These are phyloP conservation scores for Lagerstroemia speciosa DNA, from an alignment of 345 rosid species.

Conservation along the genomic window DNA sequence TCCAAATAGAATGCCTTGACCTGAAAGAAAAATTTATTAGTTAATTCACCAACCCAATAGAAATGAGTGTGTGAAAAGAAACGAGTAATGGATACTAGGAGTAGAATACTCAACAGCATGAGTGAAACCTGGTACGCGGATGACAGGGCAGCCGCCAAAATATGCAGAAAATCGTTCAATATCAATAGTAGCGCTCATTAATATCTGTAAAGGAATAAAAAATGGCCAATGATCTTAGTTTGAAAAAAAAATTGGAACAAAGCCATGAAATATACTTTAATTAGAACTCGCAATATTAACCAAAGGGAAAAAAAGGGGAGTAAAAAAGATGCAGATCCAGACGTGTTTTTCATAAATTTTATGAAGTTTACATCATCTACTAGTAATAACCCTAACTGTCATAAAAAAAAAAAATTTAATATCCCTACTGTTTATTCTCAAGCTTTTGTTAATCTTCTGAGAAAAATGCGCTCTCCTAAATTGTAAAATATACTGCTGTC, in stretches of 20 bases:
- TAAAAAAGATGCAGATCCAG: no score
- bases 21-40: constrained; percentile 31
- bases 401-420: no score
- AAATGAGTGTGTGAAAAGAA: not conserved
- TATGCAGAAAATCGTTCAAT: constrained; percentile 80
- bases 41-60: not conserved
- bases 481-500: not conserved
- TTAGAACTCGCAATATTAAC: not conserved
- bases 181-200: constrained; percentile 97
- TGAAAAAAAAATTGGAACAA: constrained; percentile 2
- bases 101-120: constrained; percentile 42
- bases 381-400: no score
- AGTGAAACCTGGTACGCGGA: constrained; percentile 87
- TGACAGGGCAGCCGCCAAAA: constrained; percentile 93
- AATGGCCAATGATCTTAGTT: constrained; percentile 1
- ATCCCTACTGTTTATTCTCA: not conserved
- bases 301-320: not conserved
- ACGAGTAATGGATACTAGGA: constrained; percentile 8
- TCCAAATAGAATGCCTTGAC: constrained; percentile 68
- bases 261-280: not conserved
- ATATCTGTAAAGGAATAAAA: constrained; percentile 37
- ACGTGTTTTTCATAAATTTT: no score
- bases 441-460: not conserved
- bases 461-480: not conserved
- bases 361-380: no score